Conservation (phyloP, 2,329 filamentous ascomycete genomes). For the Diaporthe velutina region DNA sequence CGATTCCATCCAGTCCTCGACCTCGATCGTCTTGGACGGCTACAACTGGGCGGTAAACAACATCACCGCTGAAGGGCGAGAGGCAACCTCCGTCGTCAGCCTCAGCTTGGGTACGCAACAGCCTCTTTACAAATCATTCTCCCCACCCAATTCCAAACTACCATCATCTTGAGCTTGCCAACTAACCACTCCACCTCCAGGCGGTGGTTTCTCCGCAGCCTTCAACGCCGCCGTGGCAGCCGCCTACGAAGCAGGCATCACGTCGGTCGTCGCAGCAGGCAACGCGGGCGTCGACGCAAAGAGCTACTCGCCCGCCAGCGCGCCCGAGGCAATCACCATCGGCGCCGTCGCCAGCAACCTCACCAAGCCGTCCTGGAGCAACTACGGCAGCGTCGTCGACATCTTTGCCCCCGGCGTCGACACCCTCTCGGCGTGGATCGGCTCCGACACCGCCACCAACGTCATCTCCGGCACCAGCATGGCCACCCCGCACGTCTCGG, state of each 20-base stretch:
- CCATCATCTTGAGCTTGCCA: background rate
- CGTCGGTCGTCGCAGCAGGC: conserved; percentile 58
- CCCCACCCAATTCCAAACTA: too few relatives aligned
- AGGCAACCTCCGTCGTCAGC: conserved; percentile 31
- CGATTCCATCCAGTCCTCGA: background rate
- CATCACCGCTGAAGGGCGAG: conserved; percentile 33
- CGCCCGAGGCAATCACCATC: conserved; percentile 56
- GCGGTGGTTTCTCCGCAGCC: conserved; percentile 41
- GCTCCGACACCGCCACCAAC: conserved; percentile 51
- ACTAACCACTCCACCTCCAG: background rate
- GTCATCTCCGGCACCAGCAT: conserved; percentile 71
- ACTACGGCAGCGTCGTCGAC: conserved; percentile 59
- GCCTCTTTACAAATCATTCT: too few relatives aligned
- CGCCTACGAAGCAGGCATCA: conserved; percentile 52
- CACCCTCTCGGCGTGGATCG: conserved; percentile 59
- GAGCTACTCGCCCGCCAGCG: conserved; percentile 53
- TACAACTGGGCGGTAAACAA: conserved; percentile 44
- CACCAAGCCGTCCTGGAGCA: conserved; percentile 55
- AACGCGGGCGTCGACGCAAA: conserved; percentile 51
- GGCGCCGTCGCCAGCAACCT: conserved; percentile 52
- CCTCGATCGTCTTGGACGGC: conserved; percentile 42
- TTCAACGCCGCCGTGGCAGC: conserved; percentile 54
- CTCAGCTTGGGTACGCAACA: conserved; percentile 32
- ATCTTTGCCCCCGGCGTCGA: conserved; percentile 59
- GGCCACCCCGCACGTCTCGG: conserved; percentile 72